Base-by-base conservation (phyloP, 345 rosid species). In the Excoecaria agallocha region DNA sequence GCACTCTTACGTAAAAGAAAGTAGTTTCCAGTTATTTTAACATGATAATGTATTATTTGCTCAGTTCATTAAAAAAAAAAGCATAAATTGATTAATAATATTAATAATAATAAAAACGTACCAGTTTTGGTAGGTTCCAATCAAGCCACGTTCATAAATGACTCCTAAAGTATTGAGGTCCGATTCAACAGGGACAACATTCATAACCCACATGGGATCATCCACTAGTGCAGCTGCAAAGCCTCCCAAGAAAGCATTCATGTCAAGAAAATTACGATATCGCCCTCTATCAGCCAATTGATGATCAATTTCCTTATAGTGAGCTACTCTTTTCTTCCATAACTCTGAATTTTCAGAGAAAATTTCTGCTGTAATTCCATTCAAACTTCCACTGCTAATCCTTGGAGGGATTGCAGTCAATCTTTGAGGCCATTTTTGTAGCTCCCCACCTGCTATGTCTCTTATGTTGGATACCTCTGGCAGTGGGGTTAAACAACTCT, bases 81-180 rank as follows among this genome's bases (percentile, higher is more conserved):
- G n/a, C n/a, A n/a, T n/a, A n/a, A n/a, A n/a, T n/a, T n/a, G n/a
- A n/a, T n/a, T n/a, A n/a, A n/a, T n/a, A n/a, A n/a, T n/a, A n/a
- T n/a, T n/a, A n/a, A n/a, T n/a, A n/a, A n/a, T 30, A 61, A 22
- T 15, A 60, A 60, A 55, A 63, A 2, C 78, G 9, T 85, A 94
- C 99, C 99, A 95, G 62, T 86, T 90, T 67, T 95, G 99, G 77
- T 95, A 95, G 0, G 98, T 91, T 76, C 99, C 99, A 3, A 91
- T 89, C 69, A 95, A 69, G 19, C 99, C 99, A 9, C 99, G 91
- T 76, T 95, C 96, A 46, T 84, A 95, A 8, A 93, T 81, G 62
- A 78, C 97, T 11, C 99, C 99, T 8, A 95, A 89, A 4, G 97
- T 93, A 73, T 91, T 81, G 80, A 74, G 69, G 37, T 78, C 65